Evolutionary conservation across 2,329 filamentous ascomycete genomes (phyloP).

Genomic region (Fusarium zealandicum): DNA sequence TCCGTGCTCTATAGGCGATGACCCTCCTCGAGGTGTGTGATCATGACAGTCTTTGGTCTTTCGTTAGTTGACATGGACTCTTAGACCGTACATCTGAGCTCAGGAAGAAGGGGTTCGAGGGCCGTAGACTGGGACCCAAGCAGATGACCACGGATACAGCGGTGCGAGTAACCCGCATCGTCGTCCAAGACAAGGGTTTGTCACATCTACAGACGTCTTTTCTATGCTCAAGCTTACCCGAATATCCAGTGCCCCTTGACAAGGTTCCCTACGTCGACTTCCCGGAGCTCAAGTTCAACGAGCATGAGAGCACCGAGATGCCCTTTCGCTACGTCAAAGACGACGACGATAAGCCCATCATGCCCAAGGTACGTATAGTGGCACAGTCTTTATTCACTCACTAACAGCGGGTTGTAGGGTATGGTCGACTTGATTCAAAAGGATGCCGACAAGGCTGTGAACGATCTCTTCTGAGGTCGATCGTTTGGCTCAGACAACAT

Average conservation of each 20-base stretch:
- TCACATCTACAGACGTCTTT: constrained; percentile 9
- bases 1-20: constrained; percentile 70
- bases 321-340: constrained; percentile 93
- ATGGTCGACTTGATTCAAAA: constrained; percentile 95
- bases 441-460: constrained; percentile 90
- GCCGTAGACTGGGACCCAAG: constrained; percentile 84
- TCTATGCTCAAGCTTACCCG: constrained; percentile 16
- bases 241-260: constrained; percentile 71
- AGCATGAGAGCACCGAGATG: constrained; percentile 96
- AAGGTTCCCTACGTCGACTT: constrained; percentile 85
- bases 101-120: constrained; percentile 89
- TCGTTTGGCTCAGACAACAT: neutral
- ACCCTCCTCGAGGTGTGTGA: constrained; percentile 83
- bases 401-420: constrained; percentile 63
- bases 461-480: constrained; percentile 73
- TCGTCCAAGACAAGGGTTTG: constrained; percentile 83
- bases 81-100: constrained; percentile 94
- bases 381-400: neutral
- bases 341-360: constrained; percentile 78
- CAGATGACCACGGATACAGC: constrained; percentile 99
- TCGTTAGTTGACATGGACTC: constrained; percentile 19
- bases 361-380: constrained; percentile 74
- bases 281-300: constrained; percentile 87
- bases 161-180: constrained; percentile 88
- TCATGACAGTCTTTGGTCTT: neutral